phyloP scores from a whole-genome alignment of 495 filamentous ascomycete genomes.

The Tuber borchii region DNA sequence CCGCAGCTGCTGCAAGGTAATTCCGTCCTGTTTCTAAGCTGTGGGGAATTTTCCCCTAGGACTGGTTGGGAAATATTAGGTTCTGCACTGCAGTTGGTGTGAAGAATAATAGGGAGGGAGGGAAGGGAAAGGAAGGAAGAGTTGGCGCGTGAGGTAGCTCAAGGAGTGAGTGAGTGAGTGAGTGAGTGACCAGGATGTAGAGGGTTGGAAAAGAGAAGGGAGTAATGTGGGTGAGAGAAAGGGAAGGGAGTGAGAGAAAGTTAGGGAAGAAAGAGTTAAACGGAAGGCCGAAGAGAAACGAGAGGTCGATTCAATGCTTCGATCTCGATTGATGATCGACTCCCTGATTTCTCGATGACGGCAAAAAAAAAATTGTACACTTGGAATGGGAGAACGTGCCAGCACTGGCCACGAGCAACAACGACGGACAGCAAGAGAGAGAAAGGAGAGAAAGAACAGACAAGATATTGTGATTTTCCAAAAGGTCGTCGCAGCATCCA shows the following conservation, averaged over 20 bases:
- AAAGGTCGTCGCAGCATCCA: too few relatives aligned
- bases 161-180: not conserved
- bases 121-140: not conserved
- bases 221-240: conserved; percentile 1
- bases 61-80: conserved; percentile 2
- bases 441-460: not conserved
- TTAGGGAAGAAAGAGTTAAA: conserved; percentile 16
- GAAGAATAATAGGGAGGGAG: not conserved
- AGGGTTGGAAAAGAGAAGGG: not conserved
- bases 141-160: conserved; percentile 1
- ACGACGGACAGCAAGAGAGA: conserved; percentile 7
- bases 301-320: conserved; percentile 33
- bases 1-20: conserved; percentile 15
- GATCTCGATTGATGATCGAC: conserved; percentile 40
- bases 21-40: conserved; percentile 1
- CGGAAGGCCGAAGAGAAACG: conserved; percentile 29
- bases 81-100: not conserved
- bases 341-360: conserved; percentile 27
- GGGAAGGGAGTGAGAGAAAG: conserved; percentile 2
- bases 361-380: conserved; percentile 19
- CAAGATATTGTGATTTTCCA: not conserved
- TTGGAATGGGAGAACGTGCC: conserved; percentile 17
- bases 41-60: not conserved
- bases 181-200: not conserved
- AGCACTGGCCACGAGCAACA: conserved; percentile 18